Base-by-base conservation (phyloP, 768 basidiomycete genomes). In the Candolleomyces eurysporus region DNA sequence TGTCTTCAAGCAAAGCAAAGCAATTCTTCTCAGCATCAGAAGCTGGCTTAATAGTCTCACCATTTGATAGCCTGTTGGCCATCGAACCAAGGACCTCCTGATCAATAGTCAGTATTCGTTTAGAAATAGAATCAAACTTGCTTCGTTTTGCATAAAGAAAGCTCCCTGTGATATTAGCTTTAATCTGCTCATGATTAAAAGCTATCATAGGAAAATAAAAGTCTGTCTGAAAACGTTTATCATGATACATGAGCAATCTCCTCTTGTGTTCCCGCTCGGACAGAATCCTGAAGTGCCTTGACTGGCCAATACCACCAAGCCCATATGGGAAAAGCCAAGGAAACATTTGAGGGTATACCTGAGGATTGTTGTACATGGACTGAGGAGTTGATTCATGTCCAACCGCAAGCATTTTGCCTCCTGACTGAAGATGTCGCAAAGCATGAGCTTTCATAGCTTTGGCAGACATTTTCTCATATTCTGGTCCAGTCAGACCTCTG, bases 171-270 rank as follows among this genome's bases (percentile, higher is more conserved):
- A 68, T 61, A 11, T 68, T 63, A 1, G 58, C 57, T 48, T 66
- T 70, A 3, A 76, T 70, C 58, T 78, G 76, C 26, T 68, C 53
- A 49, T 76, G 71, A 49, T 71, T 76, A 58, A 75, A 76, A 0
- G 66, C 72, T 39, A 73, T 52, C 26, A 75, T 68, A 4, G 71
- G 63, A 60, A 76, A 78, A 9, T 65, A 53, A 17, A 61, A 43
- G 57, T 78, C 74, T 0, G 48, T 62, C 58, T 77, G 76, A 62
- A 78, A 78, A 0, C 70, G 63, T 48, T 73, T 72, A 51, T 78
- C 76, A 61, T 71, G 65, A 59, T 76, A 77, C 68, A 72, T 66
- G 0, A 78, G 58, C 3, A 72, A 45, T 10, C 64, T 31, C 30
- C 59, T 49, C n/a, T 69, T 70, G 48, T 72, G 71, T 30, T 21